Evolutionary conservation across 1,139 yeast species (phyloP).

Genomic region (Taphrina sp.): DNA sequence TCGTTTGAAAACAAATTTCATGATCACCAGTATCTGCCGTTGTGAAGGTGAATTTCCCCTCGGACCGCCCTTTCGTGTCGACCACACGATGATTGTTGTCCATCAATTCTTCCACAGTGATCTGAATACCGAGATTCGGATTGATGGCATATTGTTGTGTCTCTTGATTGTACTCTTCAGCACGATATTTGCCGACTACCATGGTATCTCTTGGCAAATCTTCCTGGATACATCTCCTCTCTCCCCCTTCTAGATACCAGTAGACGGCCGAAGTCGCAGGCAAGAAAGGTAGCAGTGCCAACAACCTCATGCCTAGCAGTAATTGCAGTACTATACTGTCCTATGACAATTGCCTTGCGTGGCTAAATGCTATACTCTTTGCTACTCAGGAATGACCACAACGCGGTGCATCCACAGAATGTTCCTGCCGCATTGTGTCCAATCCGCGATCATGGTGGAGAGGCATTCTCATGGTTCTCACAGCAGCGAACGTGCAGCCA

Average conservation of each 20-base stretch:
- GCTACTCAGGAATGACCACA: no score
- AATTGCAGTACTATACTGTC: no score
- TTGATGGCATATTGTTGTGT: constrained; percentile 20
- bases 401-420: no score
- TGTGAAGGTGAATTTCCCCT: constrained; percentile 65
- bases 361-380: no score
- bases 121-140: constrained; percentile 44
- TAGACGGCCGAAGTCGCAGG: constrained; percentile 43
- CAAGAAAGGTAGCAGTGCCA: constrained; percentile 19
- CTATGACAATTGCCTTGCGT: no score
- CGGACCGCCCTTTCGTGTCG: constrained; percentile 58
- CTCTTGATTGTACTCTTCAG: constrained; percentile 50
- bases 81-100: constrained; percentile 68
- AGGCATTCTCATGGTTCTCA: no score
- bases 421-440: no score
- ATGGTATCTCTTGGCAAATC: constrained; percentile 61
- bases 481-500: no score
- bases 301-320: constrained; percentile 24
- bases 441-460: no score
- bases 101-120: constrained; percentile 62
- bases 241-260: constrained; percentile 60
- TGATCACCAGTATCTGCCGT: constrained; percentile 74
- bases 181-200: constrained; percentile 59
- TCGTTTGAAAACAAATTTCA: constrained; percentile 59
- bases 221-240: constrained; percentile 62